Evolutionary conservation across 257 asterid species (phyloP), one percentile per base, ranked within the genome.

Genomic region (Plantago elongata): DNA sequence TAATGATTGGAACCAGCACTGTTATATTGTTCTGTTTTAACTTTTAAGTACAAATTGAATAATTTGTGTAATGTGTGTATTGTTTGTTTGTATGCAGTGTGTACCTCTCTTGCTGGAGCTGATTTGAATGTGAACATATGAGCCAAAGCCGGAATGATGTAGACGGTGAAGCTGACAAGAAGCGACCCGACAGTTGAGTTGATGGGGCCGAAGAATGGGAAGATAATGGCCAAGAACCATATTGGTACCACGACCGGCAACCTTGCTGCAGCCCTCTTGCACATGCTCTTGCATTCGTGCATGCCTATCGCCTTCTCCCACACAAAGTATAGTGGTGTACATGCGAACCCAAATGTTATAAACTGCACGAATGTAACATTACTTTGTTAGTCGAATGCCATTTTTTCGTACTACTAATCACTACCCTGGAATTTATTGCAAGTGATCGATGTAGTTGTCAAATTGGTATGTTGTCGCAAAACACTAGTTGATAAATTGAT

Each of bases 131-230:
- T 84, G 83, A 91, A 73, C 11, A 88, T 82, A 81, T 91, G 77
- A 22, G 98, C 98, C 37, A 91, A 75, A 29, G 98, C 84, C 0
- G 98, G 96, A 82, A 91, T 88, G 11, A 91, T 85, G 68, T 91
- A 91, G 71, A 91, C 95, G 0, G 98, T 88, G 76, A 91, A 88
- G 75, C 97, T 91, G 11, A 91, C 98, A 0, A 91, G 89, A 48
- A 91, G 94, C 0, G 98, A 86, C 8, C 98, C 98, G 0, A 91
- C 95, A 6, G 95, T 75, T 13, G 97, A 91, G 74, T 91, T 91
- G 58, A 91, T 91, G 11, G 97, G 98, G 13, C 98, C 98, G 69
- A 91, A 91, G 73, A 91, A 91, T 0, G 98, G 97, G 81, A 91
- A 91, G 51, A 91, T 58, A 34, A 88, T 88, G 66, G 96, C 98